Percentiles rank a stretch among this genome's conserved stretches.
phyloP scores from a whole-genome alignment of 495 filamentous ascomycete species.

The Aspergillus heteromorphus region DNA sequence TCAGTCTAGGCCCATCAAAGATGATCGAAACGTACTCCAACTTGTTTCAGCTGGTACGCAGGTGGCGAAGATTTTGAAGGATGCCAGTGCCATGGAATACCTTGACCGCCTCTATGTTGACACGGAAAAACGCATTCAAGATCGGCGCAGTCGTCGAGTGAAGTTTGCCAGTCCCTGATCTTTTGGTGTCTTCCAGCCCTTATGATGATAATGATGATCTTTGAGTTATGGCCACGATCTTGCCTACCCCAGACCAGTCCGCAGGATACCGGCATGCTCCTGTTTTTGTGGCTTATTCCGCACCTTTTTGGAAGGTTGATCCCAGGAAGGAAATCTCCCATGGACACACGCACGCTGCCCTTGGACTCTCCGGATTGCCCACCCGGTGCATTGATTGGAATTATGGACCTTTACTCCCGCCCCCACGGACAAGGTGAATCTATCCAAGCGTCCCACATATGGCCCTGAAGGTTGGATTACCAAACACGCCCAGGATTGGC shows the following conservation, averaged over 20 bases:
- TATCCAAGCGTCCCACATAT: neutral
- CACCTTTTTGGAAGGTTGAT: neutral
- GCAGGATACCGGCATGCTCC: neutral
- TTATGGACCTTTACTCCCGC: neutral
- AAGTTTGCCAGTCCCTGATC: slow-evolving; percentile 43
- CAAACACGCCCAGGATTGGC: neutral
- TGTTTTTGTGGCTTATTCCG: neutral
- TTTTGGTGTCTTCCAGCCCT: neutral
- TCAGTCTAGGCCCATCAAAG: slow-evolving; percentile 76
- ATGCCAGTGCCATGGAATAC: slow-evolving; percentile 73
- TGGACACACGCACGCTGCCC: neutral
- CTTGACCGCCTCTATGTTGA: slow-evolving; percentile 65
- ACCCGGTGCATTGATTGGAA: neutral
- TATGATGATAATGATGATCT: slow-evolving; percentile 3
- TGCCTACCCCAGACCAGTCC: neutral
- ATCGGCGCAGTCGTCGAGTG: slow-evolving; percentile 48
- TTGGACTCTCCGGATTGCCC: neutral
- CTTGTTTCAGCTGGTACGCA: slow-evolving; percentile 80
- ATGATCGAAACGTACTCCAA: slow-evolving; percentile 84
- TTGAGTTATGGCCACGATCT: neutral
- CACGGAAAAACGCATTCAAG: slow-evolving; percentile 71
- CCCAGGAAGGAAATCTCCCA: neutral
- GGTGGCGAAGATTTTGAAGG: slow-evolving; percentile 79
- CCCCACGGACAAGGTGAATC: neutral
- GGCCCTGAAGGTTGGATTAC: neutral